Evolutionary conservation across 805 yeast species (phyloP), one percentile per base, ranked within the genome.

Genomic region (Suhomyces sp.): DNA sequence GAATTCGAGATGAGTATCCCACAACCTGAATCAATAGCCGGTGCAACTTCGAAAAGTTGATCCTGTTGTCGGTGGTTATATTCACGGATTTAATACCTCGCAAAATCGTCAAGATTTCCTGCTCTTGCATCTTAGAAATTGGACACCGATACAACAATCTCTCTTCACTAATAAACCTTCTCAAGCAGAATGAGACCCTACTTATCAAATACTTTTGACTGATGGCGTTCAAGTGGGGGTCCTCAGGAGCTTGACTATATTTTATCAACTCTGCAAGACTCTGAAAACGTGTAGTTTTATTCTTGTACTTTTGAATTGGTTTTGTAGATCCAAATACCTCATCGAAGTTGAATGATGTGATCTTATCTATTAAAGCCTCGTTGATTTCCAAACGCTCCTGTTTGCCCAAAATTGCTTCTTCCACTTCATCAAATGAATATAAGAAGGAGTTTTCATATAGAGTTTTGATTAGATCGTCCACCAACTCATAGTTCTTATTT

Each of bases 321-420:
- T 70, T 70, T 0, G 91, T 82, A 0, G 85, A 70, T 1, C 93
- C 93, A 47, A 72, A 77, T n/a, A 72, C 63, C 6, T 69, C 68
- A 7, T 69, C 72, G 36, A 74, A 69, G 10, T 70, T 59, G 39
- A 72, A 72, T 1, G 51, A 37, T 3, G 70, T 53, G 3, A 80
- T 47, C 8, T 48, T 53, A 8, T 53, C 42, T 2, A 76, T 55
- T 4, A 74, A 59, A 9, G 63, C 68, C 3, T 53, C 50, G 3
- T 51, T 53, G 15, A 51, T 44, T 19, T 36, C 46, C 20, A 47
- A 52, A 9, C 23, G 11, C 26, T 16, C 10, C 7, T 31, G 27
- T n/a, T 14, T 20, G 6, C 28, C 28, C 12, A 22, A 15, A 15
- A 22, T 22, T n/a, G 10, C 23, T 38, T 22, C 10, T 47, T 76